phyloP scores from a whole-genome alignment of 805 yeast genomes.

The Myxozyma sirexii region DNA sequence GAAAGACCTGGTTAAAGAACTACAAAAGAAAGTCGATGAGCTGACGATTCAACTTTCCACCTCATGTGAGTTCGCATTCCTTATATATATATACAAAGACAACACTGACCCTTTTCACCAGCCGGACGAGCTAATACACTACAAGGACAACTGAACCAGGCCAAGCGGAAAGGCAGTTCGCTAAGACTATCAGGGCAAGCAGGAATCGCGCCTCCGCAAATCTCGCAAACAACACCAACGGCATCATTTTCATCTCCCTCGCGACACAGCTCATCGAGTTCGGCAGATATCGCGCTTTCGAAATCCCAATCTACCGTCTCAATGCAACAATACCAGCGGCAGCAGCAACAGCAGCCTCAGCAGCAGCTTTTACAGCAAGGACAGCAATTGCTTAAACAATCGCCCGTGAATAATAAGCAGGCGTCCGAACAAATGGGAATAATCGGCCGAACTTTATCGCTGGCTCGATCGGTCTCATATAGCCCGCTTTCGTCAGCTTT shows the following conservation, averaged over 20 bases:
- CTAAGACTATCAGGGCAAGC: constrained; percentile 14
- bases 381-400: not conserved
- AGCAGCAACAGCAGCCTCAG: constrained; percentile 18
- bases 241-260: constrained; percentile 19
- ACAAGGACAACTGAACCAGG: constrained; percentile 18
- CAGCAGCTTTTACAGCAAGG: constrained; percentile 5
- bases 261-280: constrained; percentile 8
- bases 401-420: not conserved
- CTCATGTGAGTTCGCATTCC: constrained; percentile 5
- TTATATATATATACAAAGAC: not conserved
- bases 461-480: constrained; percentile 26
- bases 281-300: constrained; percentile 1
- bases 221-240: constrained; percentile 14
- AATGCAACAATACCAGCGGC: not conserved
- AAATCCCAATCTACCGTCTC: constrained; percentile 9
- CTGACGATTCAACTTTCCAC: constrained; percentile 8
- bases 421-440: constrained; percentile 1
- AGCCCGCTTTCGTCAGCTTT: constrained; percentile 26
- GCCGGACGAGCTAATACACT: constrained; percentile 21
- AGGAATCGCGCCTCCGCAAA: constrained; percentile 25
- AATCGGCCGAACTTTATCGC: constrained; percentile 12
- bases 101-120: not conserved
- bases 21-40: constrained; percentile 18
- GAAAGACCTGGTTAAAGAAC: constrained; percentile 4
- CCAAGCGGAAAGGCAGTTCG: constrained; percentile 24